Percentiles rank a stretch among this genome's conserved stretches.
Evolutionary conservation across 2,329 filamentous ascomycete genomes (phyloP).

Genomic region (Neofusicoccum ribis): DNA sequence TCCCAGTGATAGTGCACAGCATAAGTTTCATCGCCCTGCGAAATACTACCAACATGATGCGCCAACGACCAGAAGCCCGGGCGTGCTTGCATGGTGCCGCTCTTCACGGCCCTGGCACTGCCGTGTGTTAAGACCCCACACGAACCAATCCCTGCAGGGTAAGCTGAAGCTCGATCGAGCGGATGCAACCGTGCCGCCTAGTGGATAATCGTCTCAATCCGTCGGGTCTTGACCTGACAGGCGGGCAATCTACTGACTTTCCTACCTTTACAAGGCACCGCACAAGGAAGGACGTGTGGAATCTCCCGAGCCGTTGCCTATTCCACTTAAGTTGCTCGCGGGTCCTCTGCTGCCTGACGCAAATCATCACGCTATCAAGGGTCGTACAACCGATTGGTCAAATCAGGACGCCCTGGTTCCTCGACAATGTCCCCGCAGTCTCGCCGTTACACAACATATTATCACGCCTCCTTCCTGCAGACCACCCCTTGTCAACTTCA

Average conservation of each 20-base stretch:
- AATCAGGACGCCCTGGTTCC: neutral
- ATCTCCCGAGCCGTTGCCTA: neutral
- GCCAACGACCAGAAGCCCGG: neutral
- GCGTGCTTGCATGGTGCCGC: neutral
- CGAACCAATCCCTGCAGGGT: neutral
- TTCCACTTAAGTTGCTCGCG: too few relatives aligned
- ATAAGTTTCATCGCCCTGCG: conserved; percentile 1
- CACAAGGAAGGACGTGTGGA: neutral
- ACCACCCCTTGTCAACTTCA: too few relatives aligned
- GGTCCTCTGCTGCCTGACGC: too few relatives aligned
- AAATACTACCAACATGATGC: neutral
- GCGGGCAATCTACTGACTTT: neutral
- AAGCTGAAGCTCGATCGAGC: neutral
- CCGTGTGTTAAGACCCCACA: neutral
- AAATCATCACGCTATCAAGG: neutral
- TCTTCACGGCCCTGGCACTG: neutral
- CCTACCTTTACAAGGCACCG: neutral
- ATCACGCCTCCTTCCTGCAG: too few relatives aligned
- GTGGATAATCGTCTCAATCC: neutral
- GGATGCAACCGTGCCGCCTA: neutral
- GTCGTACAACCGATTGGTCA: neutral
- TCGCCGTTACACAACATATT: too few relatives aligned
- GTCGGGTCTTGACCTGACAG: neutral
- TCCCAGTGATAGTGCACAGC: neutral
- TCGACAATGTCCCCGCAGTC: too few relatives aligned